Base-by-base conservation (phyloP, 345 rosid genomes). In the Kernera saxatilis region DNA sequence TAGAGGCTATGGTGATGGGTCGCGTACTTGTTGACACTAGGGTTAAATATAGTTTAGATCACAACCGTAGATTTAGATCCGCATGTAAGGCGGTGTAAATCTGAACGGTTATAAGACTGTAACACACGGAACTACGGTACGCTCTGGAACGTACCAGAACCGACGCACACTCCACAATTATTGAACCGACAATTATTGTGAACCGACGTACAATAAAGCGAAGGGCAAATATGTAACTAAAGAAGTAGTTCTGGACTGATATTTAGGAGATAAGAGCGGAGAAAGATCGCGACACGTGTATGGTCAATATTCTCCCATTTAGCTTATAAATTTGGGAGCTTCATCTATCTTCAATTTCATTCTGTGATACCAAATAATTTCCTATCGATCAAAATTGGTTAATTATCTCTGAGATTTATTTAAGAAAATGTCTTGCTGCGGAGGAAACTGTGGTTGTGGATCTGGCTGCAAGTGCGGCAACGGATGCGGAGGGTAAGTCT, bases 401-500 rank as follows among this genome's bases (percentile, higher is more conserved):
- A 1, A 59, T 11, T 8, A 3, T 48, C 32, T 55, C 41, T 53
- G 29, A 51, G 15, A 9, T 50, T 2, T 25, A 36, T 45, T 41
- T 25, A 53, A 62, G 77, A 83, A 74, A 61, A 91, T 91, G 96
- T 89, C 96, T 63, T 77, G 85, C 85, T 80, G 88, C 13, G 87
- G 83, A 33, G 90, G 84, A 76, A 84, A 81, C 85, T 79, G 90
- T 27, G 85, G 88, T 25, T 81, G 89, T 52, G 93, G 89, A 53
- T 35, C 84, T 52, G 83, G 77, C 78, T 88, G 94, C 84, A 62
- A 78, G 69, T 85, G 89, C 83, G 85, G 86, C 68, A 68, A n/a
- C 69, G 82, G 84, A 62, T 82, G 85, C 41, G 83, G 85, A 71
- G 91, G 89, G 96, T 89, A 80, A 26, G 37, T 3, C 18, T 61